Evolutionary conservation across 148 eudicot genomes (phyloP).

Genomic region (Nepenthes gracilis): DNA sequence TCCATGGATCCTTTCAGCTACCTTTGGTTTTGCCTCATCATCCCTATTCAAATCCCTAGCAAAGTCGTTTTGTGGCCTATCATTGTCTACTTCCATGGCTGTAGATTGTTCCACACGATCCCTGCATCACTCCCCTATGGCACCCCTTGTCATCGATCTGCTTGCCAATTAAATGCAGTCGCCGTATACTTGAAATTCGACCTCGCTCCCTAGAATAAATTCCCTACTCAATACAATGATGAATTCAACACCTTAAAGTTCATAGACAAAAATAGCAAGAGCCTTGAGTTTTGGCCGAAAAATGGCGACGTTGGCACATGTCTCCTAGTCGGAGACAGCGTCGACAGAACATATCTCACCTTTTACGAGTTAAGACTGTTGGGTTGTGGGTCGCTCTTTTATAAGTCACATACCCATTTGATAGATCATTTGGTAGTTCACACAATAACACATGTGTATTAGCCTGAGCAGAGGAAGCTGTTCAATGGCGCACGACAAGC

Average conservation of each 20-base stretch:
- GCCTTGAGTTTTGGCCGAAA: conserved; percentile 22
- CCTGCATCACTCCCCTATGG: conserved; percentile 40
- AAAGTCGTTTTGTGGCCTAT: neutral
- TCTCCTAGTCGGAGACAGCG: conserved; percentile 67
- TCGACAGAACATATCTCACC: conserved; percentile 70
- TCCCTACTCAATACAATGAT: conserved; percentile 67
- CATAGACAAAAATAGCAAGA: conserved; percentile 17
- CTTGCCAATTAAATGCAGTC: conserved; percentile 28
- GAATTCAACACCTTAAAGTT: conserved; percentile 45
- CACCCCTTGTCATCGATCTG: conserved; percentile 62
- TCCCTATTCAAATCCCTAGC: conserved; percentile 10
- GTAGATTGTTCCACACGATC: conserved; percentile 44
- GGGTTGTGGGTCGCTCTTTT: no score
- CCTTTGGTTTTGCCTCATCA: conserved; percentile 57
- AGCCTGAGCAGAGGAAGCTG: no score
- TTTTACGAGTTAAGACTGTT: conserved; percentile 19
- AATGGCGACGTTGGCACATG: conserved; percentile 37
- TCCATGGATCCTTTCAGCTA: conserved; percentile 35
- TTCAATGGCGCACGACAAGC: no score
- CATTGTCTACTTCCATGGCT: conserved; percentile 64
- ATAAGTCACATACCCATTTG: no score
- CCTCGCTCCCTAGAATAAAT: conserved; percentile 52
- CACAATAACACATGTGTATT: no score
- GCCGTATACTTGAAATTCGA: conserved; percentile 62
- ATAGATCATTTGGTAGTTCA: no score